Evolutionary conservation across 2,329 filamentous ascomycete genomes (phyloP), one percentile per base, ranked within the genome.

Genomic region (Pseudogymnoascus sp.): DNA sequence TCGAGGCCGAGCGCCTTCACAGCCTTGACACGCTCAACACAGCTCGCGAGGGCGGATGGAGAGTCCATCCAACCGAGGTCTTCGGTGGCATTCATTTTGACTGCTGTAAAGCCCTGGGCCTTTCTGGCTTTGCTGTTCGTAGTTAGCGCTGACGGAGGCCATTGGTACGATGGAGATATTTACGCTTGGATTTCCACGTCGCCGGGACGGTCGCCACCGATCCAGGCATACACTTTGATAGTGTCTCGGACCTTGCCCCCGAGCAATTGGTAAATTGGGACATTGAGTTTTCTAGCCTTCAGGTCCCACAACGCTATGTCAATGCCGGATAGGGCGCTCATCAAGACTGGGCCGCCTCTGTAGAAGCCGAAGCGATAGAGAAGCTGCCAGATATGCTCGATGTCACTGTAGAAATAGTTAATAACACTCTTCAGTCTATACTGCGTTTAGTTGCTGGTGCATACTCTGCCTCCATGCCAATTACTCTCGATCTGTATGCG

Each of bases 301-400:
- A 92, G 77, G 74, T 92, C 89, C 89, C 89, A 93, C 0, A 92
- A 76, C 0, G 89, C 89, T 72, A 93, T 93, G 70, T 93, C 89
- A 61, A 93, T 84, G 1, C 90, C 90, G 0, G 88, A 84, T 14
- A 93, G 75, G 0, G 89, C 90, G 67, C 85, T 89, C 88, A 93
- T 92, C 67, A 93, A 87, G 8, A 93, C 89, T 0, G 89, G 88
- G 0, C 89, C 90, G 1, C 89, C 89, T 28, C 90, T 81, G 73
- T 93, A 93, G 74, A 93, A 93, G 0, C 84, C 84, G 43, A 83
- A 78, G 43, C 89, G 82, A 83, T 86, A 92, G 25, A 84, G 83
- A 66, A 82, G 81, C 72, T 91, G 89, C 90, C 90, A 93, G 64
- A 93, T 88, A 66, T 91, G 86, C 71, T 93, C 89, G 66, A 93